phyloP scores from a whole-genome alignment of 2,329 filamentous ascomycete species.

The Zymoseptoria brevis region DNA sequence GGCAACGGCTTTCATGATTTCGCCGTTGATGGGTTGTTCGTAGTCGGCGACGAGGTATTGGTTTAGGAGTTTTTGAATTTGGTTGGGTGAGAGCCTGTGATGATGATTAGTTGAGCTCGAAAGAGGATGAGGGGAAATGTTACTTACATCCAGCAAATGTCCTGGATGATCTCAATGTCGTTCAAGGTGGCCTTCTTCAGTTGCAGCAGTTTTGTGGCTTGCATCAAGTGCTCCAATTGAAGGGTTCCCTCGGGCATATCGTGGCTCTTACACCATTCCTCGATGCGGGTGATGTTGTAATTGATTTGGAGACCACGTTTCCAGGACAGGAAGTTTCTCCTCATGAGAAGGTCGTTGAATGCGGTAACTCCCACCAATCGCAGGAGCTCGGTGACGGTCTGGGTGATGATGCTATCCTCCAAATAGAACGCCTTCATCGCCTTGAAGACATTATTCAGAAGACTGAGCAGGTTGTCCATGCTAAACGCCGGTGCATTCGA shows the following conservation, averaged over 20 bases:
- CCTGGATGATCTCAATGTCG: slow-evolving; percentile 99
- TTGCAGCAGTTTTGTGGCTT: slow-evolving; percentile 96
- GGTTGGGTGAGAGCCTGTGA: slow-evolving; percentile 83
- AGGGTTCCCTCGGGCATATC: slow-evolving; percentile 98
- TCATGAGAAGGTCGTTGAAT: slow-evolving; percentile 97
- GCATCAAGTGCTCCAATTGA: slow-evolving; percentile 97
- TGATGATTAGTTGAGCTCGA: slow-evolving; percentile 5
- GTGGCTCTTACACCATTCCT: slow-evolving; percentile 99
- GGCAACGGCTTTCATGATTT: slow-evolving; percentile 99
- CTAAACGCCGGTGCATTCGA: slow-evolving; percentile 92
- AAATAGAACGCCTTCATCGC: slow-evolving; percentile 99
- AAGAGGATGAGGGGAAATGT: neutral
- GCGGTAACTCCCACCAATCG: slow-evolving; percentile 91
- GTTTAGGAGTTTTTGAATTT: slow-evolving; percentile 97
- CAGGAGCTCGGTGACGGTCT: slow-evolving; percentile 89
- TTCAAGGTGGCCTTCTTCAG: slow-evolving; percentile 98
- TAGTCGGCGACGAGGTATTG: slow-evolving; percentile 98
- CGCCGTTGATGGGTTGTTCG: slow-evolving; percentile 97
- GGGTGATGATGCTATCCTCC: slow-evolving; percentile 90
- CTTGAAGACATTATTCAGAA: slow-evolving; percentile 94
- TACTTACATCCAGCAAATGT: slow-evolving; percentile 98
- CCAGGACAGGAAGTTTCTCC: slow-evolving; percentile 97
- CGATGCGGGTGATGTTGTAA: slow-evolving; percentile 98
- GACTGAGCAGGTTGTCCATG: slow-evolving; percentile 95
- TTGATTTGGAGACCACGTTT: slow-evolving; percentile 99